A percentile compares a stretch with the other conserved stretches of the same genome.
Conservation (phyloP, 2,329 filamentous ascomycete species). For the Beauveria australis region DNA sequence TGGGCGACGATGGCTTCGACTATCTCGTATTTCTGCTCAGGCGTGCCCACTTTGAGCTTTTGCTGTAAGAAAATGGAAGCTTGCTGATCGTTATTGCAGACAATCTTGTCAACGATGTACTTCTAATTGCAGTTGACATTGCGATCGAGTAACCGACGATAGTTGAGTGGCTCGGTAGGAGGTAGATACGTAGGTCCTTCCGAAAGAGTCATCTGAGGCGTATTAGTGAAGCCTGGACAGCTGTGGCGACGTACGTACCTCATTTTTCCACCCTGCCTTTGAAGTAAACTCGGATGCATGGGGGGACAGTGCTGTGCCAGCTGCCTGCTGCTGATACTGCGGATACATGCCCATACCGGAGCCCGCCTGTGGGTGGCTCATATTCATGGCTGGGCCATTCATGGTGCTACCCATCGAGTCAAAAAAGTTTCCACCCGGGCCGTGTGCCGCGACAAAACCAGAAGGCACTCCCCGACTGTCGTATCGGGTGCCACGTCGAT, state of each 20-base stretch:
- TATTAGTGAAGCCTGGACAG: slow-evolving; percentile 12
- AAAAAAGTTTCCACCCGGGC: slow-evolving; percentile 24
- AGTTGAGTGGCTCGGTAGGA: slow-evolving; percentile 88
- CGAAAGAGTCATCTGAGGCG: slow-evolving; percentile 34
- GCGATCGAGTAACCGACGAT: slow-evolving; percentile 86
- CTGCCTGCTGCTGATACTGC: slow-evolving; percentile 46
- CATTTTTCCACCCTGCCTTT: slow-evolving; percentile 44
- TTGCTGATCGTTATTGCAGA: slow-evolving; percentile 98
- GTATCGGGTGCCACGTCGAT: slow-evolving; percentile 38
- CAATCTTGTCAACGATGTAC: slow-evolving; percentile 98
- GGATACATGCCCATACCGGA: slow-evolving; percentile 37
- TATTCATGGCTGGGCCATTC: slow-evolving; percentile 23
- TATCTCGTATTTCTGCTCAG: slow-evolving; percentile 94
- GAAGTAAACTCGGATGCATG: slow-evolving; percentile 68
- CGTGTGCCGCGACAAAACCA: slow-evolving; percentile 26
- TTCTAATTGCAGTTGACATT: slow-evolving; percentile 99
- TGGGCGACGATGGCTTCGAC: slow-evolving; percentile 93
- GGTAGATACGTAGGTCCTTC: slow-evolving; percentile 73
- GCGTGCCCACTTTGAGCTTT: slow-evolving; percentile 93
- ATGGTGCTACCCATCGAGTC: slow-evolving; percentile 30
- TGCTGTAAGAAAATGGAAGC: slow-evolving; percentile 98
- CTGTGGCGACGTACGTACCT: slow-evolving; percentile 31
- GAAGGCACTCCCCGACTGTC: slow-evolving; percentile 35
- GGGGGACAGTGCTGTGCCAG: slow-evolving; percentile 61
- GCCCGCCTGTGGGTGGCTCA: slow-evolving; percentile 26